phyloP scores from a whole-genome alignment of 2,329 filamentous ascomycete species.

The Botrytis galanthina region DNA sequence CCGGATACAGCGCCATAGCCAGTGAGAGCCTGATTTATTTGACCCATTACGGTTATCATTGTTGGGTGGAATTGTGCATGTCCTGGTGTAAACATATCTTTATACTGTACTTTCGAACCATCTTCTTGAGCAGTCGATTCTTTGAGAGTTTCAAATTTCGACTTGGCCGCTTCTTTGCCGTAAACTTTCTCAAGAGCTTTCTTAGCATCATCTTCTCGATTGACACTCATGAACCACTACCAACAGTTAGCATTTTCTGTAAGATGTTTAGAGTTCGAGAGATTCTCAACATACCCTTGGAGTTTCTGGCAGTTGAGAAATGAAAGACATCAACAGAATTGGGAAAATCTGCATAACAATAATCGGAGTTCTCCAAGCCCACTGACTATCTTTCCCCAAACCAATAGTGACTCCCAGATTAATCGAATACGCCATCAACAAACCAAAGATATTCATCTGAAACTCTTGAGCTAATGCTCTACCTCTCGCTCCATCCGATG shows the following conservation, averaged over 20 bases:
- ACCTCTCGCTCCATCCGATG: conserved; percentile 55
- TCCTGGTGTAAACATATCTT: conserved; percentile 55
- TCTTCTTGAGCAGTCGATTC: conserved; percentile 51
- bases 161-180: conserved; percentile 48
- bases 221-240: conserved; percentile 53
- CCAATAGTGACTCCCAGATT: conserved; percentile 53
- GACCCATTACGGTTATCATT: conserved; percentile 60
- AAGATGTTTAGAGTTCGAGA: not conserved
- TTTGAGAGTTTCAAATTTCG: conserved; percentile 50
- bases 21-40: conserved; percentile 59
- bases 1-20: conserved; percentile 56
- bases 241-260: not conserved
- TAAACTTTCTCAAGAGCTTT: conserved; percentile 49
- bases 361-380: conserved; percentile 62
- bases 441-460: conserved; percentile 61
- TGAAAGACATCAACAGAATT: conserved; percentile 50
- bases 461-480: conserved; percentile 61
- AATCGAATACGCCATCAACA: conserved; percentile 59
- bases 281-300: conserved; percentile 41
- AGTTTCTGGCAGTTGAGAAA: conserved; percentile 54
- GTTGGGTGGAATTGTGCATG: conserved; percentile 59
- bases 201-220: conserved; percentile 49
- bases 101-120: conserved; percentile 47
- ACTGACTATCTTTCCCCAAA: conserved; percentile 55
- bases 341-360: conserved; percentile 61